phyloP scores from a whole-genome alignment of 768 basidiomycete genomes.

The Suillus subalutaceus region DNA sequence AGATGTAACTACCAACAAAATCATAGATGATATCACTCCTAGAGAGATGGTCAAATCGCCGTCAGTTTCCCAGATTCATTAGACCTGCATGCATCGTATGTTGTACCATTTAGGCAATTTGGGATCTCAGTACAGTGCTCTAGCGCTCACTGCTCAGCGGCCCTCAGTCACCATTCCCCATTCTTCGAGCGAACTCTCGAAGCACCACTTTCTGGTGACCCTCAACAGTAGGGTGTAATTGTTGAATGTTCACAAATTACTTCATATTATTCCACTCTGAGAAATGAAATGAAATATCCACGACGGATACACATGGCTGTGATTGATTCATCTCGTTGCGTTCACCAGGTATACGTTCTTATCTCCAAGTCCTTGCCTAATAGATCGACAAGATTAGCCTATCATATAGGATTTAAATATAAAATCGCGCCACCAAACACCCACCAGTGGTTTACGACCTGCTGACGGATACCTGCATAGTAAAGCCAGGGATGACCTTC shows the following conservation, averaged over 20 bases:
- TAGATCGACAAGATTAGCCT: background rate
- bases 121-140: background rate
- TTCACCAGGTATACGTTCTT: slow-evolving; percentile 53
- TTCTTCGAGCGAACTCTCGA: slow-evolving; percentile 46
- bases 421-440: slow-evolving; percentile 2
- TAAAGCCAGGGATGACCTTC: slow-evolving; percentile 49
- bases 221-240: slow-evolving; percentile 50
- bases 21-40: background rate
- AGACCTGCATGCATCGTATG: background rate
- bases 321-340: slow-evolving; percentile 59
- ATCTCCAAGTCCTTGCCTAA: slow-evolving; percentile 46
- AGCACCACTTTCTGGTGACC: slow-evolving; percentile 52
- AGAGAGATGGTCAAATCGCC: background rate
- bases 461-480: slow-evolving; percentile 48
- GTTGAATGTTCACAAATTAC: slow-evolving; percentile 23
- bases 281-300: slow-evolving; percentile 20
- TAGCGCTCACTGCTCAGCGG: background rate
- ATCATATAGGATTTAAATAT: background rate
- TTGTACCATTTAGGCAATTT: background rate
- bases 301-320: slow-evolving; percentile 52
- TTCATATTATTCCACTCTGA: background rate
- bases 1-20: background rate
- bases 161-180: slow-evolving; percentile 39
- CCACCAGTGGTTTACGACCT: slow-evolving; percentile 46
- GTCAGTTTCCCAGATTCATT: background rate